A percentile compares a stretch with the other conserved stretches of the same genome.
Evolutionary conservation across 1,284 basidiomycete genomes (phyloP).

Genomic region (Trichosporon faecale): DNA sequence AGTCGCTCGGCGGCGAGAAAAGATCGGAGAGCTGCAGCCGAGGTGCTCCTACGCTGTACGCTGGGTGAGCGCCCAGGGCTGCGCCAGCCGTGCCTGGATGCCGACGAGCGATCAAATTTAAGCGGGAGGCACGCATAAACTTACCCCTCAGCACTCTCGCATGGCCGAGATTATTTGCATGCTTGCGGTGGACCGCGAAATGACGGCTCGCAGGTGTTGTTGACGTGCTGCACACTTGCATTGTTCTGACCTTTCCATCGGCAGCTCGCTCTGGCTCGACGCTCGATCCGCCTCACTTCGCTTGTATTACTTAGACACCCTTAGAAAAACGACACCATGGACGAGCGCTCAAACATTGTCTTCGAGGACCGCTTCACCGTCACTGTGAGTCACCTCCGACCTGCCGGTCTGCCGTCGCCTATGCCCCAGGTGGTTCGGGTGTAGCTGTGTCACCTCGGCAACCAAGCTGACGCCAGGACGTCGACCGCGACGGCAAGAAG

Average conservation of each 20-base stretch:
- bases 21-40: neutral
- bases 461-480: constrained; percentile 44
- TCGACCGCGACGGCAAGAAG: constrained; percentile 88
- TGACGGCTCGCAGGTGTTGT: neutral
- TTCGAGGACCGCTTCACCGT: constrained; percentile 90
- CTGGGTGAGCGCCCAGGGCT: neutral
- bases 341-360: constrained; percentile 52
- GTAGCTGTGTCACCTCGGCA: too few species aligned
- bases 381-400: constrained; percentile 51
- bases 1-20: constrained; percentile 17
- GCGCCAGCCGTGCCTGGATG: neutral
- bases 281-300: neutral
- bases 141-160: neutral
- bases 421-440: too few species aligned
- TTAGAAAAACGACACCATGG: constrained; percentile 12
- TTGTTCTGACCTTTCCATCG: neutral
- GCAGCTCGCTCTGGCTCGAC: neutral
- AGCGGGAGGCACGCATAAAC: constrained; percentile 5
- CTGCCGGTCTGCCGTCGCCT: too few species aligned
- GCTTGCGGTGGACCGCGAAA: neutral
- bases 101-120: too few species aligned
- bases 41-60: neutral
- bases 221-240: neutral
- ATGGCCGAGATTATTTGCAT: constrained; percentile 7
- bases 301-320: neutral